Conservation (phyloP, 331 rosid genomes). For the Quercus phellos region DNA sequence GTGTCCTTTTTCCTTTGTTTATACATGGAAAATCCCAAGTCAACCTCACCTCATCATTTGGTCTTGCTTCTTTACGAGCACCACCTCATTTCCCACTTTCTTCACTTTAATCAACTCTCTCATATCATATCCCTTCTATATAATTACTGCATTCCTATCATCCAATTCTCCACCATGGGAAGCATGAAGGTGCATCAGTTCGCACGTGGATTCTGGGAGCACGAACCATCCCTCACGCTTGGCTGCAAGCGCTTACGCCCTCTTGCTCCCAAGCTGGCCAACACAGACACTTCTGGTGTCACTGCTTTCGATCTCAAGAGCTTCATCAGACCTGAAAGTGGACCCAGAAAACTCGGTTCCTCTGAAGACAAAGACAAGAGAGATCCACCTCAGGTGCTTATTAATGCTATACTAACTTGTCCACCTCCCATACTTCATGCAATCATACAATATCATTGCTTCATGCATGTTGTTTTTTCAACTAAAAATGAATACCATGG, state of each 20-base stretch:
- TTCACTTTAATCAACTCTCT: constrained; percentile 14
- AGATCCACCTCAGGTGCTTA: constrained; percentile 38
- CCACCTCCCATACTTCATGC: neutral
- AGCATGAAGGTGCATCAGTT: constrained; percentile 95
- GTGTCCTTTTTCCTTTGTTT: constrained; percentile 12
- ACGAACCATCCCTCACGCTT: constrained; percentile 81
- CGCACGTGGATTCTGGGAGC: constrained; percentile 90
- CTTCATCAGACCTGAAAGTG: constrained; percentile 77
- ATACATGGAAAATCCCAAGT: constrained; percentile 48
- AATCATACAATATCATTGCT: neutral
- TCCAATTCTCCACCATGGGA: constrained; percentile 48
- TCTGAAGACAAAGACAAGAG: constrained; percentile 34
- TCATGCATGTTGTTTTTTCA: neutral
- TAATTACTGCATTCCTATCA: constrained; percentile 27
- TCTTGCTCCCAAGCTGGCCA: constrained; percentile 73
- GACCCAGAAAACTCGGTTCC: constrained; percentile 52
- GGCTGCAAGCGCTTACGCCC: constrained; percentile 95
- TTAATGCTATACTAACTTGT: neutral
- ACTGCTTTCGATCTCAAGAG: constrained; percentile 70
- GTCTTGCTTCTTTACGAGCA: constrained; percentile 78
- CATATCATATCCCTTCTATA: constrained; percentile 35
- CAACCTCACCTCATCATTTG: constrained; percentile 95
- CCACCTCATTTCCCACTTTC: constrained; percentile 88
- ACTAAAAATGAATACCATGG: neutral
- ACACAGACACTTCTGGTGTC: constrained; percentile 4